phyloP scores from a whole-genome alignment of 768 basidiomycete genomes.

The Pleurotus giganteus region DNA sequence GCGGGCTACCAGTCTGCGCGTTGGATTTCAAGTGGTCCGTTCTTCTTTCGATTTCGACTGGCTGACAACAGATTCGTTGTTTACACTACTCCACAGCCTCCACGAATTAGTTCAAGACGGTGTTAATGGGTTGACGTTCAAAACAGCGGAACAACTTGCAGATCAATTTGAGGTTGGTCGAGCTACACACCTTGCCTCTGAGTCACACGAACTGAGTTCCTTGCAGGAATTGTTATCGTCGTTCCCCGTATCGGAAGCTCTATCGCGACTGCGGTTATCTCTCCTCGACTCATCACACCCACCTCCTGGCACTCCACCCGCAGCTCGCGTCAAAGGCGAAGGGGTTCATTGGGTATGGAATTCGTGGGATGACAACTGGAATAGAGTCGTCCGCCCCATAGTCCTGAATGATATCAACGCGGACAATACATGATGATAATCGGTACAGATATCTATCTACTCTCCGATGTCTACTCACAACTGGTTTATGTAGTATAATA shows the following conservation, averaged over 20 bases:
- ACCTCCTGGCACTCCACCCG: conserved; percentile 15
- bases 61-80: too few relatives aligned
- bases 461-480: background rate
- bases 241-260: conserved; percentile 56
- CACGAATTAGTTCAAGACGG: conserved; percentile 84
- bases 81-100: conserved; percentile 62
- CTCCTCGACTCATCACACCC: conserved; percentile 34
- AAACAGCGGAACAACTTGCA: conserved; percentile 63
- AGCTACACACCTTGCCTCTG: background rate
- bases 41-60: background rate
- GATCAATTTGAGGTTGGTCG: conserved; percentile 65
- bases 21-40: conserved; percentile 82
- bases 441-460: background rate
- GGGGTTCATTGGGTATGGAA: conserved; percentile 55
- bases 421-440: conserved; percentile 13
- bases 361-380: conserved; percentile 89
- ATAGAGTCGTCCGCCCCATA: conserved; percentile 59
- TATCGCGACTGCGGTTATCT: conserved; percentile 51
- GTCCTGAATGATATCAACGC: conserved; percentile 37
- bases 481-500: background rate
- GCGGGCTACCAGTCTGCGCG: conserved; percentile 90
- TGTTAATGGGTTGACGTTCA: conserved; percentile 82
- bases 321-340: conserved; percentile 8
- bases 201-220: background rate
- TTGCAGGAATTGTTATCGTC: conserved; percentile 52